Percentiles rank a stretch among this genome's conserved stretches.
Evolutionary conservation across 1,284 basidiomycete species (phyloP).

Genomic region (Coniferiporia sulphurascens): DNA sequence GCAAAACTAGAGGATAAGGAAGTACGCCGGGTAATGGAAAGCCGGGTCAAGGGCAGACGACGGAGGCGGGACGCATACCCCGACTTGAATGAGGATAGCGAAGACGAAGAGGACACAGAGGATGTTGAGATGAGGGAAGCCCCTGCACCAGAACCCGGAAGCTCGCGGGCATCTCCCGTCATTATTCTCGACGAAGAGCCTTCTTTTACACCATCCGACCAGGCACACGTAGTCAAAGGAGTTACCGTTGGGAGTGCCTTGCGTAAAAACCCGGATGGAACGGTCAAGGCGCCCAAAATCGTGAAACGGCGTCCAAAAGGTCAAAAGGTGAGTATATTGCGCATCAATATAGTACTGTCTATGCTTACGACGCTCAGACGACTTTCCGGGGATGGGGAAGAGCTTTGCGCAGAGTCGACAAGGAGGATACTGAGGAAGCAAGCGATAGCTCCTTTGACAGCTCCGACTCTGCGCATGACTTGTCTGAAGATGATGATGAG

Average conservation of each 20-base stretch:
- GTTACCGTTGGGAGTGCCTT: conserved; percentile 46
- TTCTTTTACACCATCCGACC: too few relatives aligned
- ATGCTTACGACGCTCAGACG: conserved; percentile 24
- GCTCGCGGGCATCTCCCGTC: conserved; percentile 10
- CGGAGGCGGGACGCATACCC: conserved; percentile 36
- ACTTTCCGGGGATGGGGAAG: conserved; percentile 40
- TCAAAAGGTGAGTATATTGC: conserved; percentile 45
- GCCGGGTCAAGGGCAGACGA: conserved; percentile 39
- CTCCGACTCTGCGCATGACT: conserved; percentile 65
- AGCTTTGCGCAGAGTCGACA: conserved; percentile 22
- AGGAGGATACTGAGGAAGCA: neutral
- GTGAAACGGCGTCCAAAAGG: conserved; percentile 36
- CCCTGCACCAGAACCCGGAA: neutral
- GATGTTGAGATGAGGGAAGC: conserved; percentile 9
- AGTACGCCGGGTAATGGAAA: conserved; percentile 48
- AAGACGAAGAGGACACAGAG: conserved; percentile 6
- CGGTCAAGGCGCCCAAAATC: conserved; percentile 41
- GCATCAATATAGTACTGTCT: neutral
- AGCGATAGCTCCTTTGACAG: conserved; percentile 66
- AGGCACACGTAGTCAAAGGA: neutral
- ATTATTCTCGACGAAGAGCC: conserved; percentile 9
- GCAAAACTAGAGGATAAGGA: conserved; percentile 58
- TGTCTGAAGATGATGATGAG: conserved; percentile 32
- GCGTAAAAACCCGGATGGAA: conserved; percentile 55
- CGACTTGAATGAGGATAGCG: conserved; percentile 21